Base-by-base conservation (phyloP, 371 early-diverging fungal genomes). In the Amoeboaphelidium occidentale region DNA sequence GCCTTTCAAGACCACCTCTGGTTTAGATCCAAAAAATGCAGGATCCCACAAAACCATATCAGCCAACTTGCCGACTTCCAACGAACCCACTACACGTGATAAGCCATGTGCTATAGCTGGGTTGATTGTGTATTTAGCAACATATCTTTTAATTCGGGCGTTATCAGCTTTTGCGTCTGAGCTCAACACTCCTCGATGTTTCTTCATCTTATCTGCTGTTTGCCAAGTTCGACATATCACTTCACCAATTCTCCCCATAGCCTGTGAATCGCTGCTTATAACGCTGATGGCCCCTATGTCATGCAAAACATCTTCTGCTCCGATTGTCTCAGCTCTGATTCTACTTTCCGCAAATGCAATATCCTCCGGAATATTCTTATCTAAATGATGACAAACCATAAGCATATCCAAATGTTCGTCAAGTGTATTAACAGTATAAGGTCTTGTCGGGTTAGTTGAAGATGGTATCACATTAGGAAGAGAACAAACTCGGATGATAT, bases 321-420 rank as follows among this genome's bases (percentile, higher is more conserved):
- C 84, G 61, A 92, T 92, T 0, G 92, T 92, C 58, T 92, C 90
- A 17, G 79, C 86, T 25, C 92, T 73, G 56, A 92, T 92, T 50
- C 92, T 73, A 53, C 79, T 78, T 61, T 92, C 92, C 1, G 92
- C 90, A 67, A 92, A 92, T 2, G 85, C 79, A 20, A 89, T 78
- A 58, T 92, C 92, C 62, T 92, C 92, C 2, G 89, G 87, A 28
- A 92, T 78, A 41, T 75, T 73, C 58, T 76, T 80, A 50, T 79
- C 78, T 49, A 92, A 64, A 54, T 92, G 92, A 59, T 92, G 92
- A 58, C 92, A 92, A n/a, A 84, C 90, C 90, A 89, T 88, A 43
- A 92, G 63, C 92, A 92, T 89, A 57, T 92, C 92, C 27, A 92
- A 73, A 56, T 92, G 92, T 56, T 92, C 92, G 59, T 92, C 92